Percentiles rank a stretch among this genome's conserved stretches.
These are phyloP conservation scores for Tinospora cordifolia DNA, from an alignment of 164 flowering plant species.

Conservation along the genomic window DNA sequence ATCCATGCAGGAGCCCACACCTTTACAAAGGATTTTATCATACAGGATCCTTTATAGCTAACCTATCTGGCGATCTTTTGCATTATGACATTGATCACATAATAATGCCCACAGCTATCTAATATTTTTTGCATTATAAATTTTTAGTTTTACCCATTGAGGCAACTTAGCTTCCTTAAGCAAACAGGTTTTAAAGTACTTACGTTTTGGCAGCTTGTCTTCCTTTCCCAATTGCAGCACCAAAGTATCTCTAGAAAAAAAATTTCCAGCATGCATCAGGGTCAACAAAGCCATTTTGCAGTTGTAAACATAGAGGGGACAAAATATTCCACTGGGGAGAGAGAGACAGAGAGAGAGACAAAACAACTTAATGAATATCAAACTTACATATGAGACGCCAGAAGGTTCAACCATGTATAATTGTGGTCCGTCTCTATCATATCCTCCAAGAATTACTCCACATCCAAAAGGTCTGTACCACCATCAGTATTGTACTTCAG, in stretches of 20 bases:
- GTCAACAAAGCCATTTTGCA: not conserved
- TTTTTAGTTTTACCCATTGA: not conserved
- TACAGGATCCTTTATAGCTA: too few species aligned
- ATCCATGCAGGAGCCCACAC: too few species aligned
- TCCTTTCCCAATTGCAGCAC: conserved; percentile 95
- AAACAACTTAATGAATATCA: not conserved
- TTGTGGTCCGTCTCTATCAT: conserved; percentile 95
- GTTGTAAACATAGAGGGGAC: not conserved
- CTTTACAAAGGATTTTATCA: too few species aligned
- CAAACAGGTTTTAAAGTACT: conserved; percentile 20
- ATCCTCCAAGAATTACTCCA: conserved; percentile 95
- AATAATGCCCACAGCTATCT: too few species aligned
- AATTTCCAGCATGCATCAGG: not conserved
- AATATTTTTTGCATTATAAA: not conserved
- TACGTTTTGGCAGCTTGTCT: conserved; percentile 96
- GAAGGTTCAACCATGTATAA: conserved; percentile 92
- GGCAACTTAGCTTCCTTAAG: not conserved
- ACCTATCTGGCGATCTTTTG: too few species aligned
- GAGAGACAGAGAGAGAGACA: not conserved
- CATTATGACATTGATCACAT: too few species aligned
- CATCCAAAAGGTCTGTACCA: conserved; percentile 86
- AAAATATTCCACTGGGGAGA: not conserved
- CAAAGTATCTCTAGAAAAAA: conserved; percentile 64
- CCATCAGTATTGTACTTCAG: conserved; percentile 1
- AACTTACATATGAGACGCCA: conserved; percentile 91